Conservation (phyloP, 345 rosid genomes). For the Carallia brachiata region DNA sequence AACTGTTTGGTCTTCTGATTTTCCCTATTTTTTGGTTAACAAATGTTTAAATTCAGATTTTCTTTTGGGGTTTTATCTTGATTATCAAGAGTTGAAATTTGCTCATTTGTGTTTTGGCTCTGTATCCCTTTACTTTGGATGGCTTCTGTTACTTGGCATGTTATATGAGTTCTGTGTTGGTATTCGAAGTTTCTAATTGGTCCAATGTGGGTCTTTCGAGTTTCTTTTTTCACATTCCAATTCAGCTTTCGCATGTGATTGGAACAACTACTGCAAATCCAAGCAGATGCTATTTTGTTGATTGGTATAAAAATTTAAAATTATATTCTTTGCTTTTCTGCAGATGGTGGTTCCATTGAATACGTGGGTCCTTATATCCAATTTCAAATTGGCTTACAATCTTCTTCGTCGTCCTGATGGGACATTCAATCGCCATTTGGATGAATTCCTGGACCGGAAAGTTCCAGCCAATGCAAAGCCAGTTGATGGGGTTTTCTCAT, state of each 20-base stretch:
- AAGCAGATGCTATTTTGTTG: neutral
- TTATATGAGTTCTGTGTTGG: conserved; percentile 3
- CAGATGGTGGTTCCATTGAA: conserved; percentile 88
- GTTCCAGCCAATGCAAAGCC: conserved; percentile 68
- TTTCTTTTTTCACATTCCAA: conserved; percentile 13
- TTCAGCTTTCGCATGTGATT: neutral
- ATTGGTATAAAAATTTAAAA: conserved; percentile 7
- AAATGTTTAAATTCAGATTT: neutral
- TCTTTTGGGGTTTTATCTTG: neutral
- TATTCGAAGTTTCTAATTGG: neutral
- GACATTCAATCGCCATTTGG: conserved; percentile 86
- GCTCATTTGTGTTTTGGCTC: neutral
- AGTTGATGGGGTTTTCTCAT: conserved; percentile 76
- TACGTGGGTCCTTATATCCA: conserved; percentile 88
- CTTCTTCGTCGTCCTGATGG: conserved; percentile 86
- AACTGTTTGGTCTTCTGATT: conserved; percentile 1
- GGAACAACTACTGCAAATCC: neutral
- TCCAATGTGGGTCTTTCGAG: conserved; percentile 6
- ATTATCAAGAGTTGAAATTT: conserved; percentile 1
- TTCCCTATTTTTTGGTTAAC: no score
- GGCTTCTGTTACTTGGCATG: neutral
- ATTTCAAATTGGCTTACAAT: conserved; percentile 79
- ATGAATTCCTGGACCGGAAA: conserved; percentile 89
- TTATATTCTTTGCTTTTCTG: conserved; percentile 20
- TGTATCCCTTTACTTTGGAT: conserved; percentile 14